These are phyloP conservation scores for Sporothrix mexicana DNA, from an alignment of 2,329 filamentous ascomycete genomes.

Conservation along the genomic window DNA sequence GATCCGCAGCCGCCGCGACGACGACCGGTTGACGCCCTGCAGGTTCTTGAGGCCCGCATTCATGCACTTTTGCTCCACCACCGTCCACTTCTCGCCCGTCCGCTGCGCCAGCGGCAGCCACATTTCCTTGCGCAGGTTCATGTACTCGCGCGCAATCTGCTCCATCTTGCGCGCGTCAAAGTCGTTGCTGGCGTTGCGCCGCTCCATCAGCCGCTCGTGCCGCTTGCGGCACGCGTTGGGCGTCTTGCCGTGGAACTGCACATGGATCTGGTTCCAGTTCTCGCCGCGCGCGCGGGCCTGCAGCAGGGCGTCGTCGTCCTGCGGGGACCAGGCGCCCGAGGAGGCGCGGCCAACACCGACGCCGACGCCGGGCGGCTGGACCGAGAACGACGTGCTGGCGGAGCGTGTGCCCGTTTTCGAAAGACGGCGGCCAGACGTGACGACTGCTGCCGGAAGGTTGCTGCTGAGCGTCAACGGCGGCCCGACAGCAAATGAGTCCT, in stretches of 20 bases:
- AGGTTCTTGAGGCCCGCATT: conserved; percentile 83
- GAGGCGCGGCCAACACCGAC: conserved; percentile 54
- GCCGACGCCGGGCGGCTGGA: neutral
- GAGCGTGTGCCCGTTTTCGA: neutral
- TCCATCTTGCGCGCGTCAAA: conserved; percentile 81
- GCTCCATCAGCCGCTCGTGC: conserved; percentile 83
- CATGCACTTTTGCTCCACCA: conserved; percentile 76
- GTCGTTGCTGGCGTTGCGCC: conserved; percentile 69
- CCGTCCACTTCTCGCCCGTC: conserved; percentile 83
- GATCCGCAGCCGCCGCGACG: conserved; percentile 67
- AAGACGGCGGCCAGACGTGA: conserved; percentile 17
- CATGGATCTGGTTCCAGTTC: conserved; percentile 84
- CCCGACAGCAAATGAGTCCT: conserved; percentile 46
- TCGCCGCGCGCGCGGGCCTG: conserved; percentile 73
- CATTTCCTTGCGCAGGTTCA: conserved; percentile 78
- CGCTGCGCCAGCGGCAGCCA: conserved; percentile 76
- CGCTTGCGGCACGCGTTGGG: conserved; percentile 88
- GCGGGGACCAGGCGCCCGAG: conserved; percentile 72
- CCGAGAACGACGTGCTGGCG: neutral
- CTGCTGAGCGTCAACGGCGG: conserved; percentile 42
- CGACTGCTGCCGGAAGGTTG: neutral
- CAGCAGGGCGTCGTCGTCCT: conserved; percentile 77
- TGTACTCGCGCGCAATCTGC: conserved; percentile 76
- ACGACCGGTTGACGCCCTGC: conserved; percentile 70
- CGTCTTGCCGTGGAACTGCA: conserved; percentile 75